A percentile compares a stretch with the other conserved stretches of the same genome.
Conservation (phyloP, 2,329 filamentous ascomycete species). For the Pseudogymnoascus sp. region DNA sequence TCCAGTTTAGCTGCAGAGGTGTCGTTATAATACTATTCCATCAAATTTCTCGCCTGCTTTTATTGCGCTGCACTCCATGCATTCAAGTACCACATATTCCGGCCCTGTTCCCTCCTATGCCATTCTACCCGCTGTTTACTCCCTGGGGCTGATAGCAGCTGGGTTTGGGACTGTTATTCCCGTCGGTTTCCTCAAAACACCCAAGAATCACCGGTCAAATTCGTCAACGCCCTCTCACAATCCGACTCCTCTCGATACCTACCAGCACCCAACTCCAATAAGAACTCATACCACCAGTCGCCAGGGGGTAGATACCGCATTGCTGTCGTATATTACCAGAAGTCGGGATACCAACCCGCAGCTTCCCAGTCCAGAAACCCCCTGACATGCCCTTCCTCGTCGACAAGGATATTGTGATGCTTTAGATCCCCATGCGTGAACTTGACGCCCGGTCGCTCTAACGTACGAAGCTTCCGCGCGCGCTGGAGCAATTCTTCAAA, state of each 20-base stretch:
- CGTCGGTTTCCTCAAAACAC: neutral
- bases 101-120: no score
- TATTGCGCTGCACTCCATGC: neutral
- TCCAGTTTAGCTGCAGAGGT: neutral
- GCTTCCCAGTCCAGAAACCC: constrained; percentile 41
- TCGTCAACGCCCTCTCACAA: constrained; percentile 18
- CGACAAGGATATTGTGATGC: constrained; percentile 36
- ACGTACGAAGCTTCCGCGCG: constrained; percentile 13
- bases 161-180: no score
- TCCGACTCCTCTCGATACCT: constrained; percentile 17
- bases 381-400: constrained; percentile 29
- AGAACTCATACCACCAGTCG: constrained; percentile 20
- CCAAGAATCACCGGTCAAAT: constrained; percentile 15
- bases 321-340: constrained; percentile 25
- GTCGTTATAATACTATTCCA: neutral
- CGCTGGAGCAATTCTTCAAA: constrained; percentile 11
- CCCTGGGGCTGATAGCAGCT: no score
- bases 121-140: no score
- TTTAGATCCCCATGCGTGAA: constrained; percentile 45
- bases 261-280: constrained; percentile 15
- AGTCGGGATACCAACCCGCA: constrained; percentile 39
- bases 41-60: neutral
- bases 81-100: no score
- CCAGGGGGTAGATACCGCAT: constrained; percentile 14
- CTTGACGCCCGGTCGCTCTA: constrained; percentile 15